A percentile compares a stretch with the other conserved stretches of the same genome.
These are phyloP conservation scores for Prunus davidiana DNA, from an alignment of 306 rosid genomes.

Conservation along the genomic window DNA sequence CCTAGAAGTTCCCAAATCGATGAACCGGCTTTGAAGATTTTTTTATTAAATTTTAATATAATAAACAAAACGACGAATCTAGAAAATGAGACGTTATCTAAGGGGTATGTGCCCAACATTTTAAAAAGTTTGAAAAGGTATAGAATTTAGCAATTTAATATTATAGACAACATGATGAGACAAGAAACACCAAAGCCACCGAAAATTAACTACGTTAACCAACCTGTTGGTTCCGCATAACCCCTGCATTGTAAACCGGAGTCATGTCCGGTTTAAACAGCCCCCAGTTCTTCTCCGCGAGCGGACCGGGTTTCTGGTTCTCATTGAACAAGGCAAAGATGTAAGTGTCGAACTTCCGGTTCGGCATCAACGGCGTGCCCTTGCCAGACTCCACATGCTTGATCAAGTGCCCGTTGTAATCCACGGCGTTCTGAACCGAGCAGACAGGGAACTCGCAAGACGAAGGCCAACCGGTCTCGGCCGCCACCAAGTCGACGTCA, in stretches of 20 bases:
- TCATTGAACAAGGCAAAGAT: slow-evolving; percentile 74
- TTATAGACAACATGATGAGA: not conserved
- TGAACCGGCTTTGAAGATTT: too few relatives aligned
- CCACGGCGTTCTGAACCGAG: slow-evolving; percentile 46
- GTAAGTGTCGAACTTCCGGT: slow-evolving; percentile 61
- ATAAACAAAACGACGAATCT: not conserved
- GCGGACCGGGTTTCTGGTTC: slow-evolving; percentile 86
- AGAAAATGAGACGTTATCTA: not conserved
- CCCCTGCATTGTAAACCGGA: slow-evolving; percentile 66
- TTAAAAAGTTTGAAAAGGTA: not conserved
- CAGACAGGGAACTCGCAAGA: slow-evolving; percentile 74
- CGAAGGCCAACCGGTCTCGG: slow-evolving; percentile 94
- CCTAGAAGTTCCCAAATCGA: too few relatives aligned
- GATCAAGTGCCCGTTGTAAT: slow-evolving; percentile 46
- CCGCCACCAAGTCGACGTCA: slow-evolving; percentile 53
- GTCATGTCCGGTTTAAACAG: slow-evolving; percentile 68
- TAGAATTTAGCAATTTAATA: not conserved
- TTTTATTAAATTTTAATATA: not conserved
- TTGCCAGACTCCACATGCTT: slow-evolving; percentile 47
- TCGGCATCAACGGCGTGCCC: slow-evolving; percentile 95
- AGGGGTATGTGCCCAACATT: not conserved
- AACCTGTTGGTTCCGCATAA: slow-evolving; percentile 51
- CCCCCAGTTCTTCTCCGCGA: slow-evolving; percentile 84
- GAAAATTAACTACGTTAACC: not conserved
- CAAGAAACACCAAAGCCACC: not conserved